Evolutionary conservation across 2,329 filamentous ascomycete species (phyloP).

Genomic region (Claviceps digitariae): DNA sequence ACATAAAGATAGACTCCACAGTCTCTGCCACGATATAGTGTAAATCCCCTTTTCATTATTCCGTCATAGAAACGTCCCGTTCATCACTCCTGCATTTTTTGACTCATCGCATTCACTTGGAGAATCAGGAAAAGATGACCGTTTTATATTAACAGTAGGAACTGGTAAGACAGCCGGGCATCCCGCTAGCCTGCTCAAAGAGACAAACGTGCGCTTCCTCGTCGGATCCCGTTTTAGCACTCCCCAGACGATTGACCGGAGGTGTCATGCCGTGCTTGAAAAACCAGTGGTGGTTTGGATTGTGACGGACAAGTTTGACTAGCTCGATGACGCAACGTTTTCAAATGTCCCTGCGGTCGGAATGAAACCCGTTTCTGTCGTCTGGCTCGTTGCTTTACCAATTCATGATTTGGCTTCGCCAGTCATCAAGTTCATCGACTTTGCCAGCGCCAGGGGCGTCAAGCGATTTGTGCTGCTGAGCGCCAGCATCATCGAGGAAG

Average conservation of each 20-base stretch:
- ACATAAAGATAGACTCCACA: too few species aligned
- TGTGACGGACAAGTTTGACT: slow-evolving; percentile 20
- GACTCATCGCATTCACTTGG: too few species aligned
- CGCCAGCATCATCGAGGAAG: background rate
- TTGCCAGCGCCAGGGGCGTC: background rate
- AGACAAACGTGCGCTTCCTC: background rate
- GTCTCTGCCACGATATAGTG: too few species aligned
- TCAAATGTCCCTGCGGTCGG: background rate
- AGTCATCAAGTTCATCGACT: background rate
- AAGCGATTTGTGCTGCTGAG: background rate
- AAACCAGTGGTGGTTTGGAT: slow-evolving; percentile 34
- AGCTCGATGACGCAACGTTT: background rate
- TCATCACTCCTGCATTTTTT: too few species aligned
- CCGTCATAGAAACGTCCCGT: too few species aligned
- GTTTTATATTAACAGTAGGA: background rate
- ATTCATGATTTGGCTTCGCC: background rate
- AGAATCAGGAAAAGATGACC: background rate
- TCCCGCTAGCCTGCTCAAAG: background rate
- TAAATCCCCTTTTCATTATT: too few species aligned
- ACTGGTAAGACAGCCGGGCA: background rate
- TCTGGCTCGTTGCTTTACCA: background rate
- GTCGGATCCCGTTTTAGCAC: background rate
- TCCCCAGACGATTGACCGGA: background rate
- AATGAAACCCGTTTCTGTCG: background rate
- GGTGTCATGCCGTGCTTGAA: slow-evolving; percentile 38